These are phyloP conservation scores for Macrolepiota dolichaula DNA, from an alignment of 768 basidiomycete species.

Conservation along the genomic window DNA sequence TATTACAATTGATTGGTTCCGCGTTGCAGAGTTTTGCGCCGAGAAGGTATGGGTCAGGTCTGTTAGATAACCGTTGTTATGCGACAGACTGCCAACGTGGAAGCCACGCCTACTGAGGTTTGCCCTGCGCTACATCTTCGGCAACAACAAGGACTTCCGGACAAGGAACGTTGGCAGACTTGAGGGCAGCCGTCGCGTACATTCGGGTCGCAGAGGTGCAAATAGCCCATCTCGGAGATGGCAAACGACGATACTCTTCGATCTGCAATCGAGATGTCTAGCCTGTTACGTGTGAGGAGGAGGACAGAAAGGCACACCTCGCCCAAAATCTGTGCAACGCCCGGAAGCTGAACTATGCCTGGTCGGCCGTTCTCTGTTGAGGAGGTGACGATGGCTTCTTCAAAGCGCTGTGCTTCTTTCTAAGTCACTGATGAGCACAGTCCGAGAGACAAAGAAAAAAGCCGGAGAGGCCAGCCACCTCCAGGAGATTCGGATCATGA, in stretches of 20 bases:
- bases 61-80: neutral
- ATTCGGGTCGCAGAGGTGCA: conserved; percentile 80
- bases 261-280: conserved; percentile 26
- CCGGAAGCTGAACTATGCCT: conserved; percentile 73
- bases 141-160: conserved; percentile 77
- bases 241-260: conserved; percentile 29
- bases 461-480: conserved; percentile 38
- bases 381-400: conserved; percentile 68
- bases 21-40: conserved; percentile 74
- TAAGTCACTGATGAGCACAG: conserved; percentile 25
- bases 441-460: conserved; percentile 2
- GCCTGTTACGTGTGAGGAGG: conserved; percentile 1
- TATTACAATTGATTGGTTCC: conserved; percentile 57
- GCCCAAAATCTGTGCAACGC: conserved; percentile 56
- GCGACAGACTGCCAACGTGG: neutral
- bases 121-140: conserved; percentile 81
- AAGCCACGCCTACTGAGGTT: conserved; percentile 45
- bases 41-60: conserved; percentile 86
- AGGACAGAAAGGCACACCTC: conserved; percentile 35
- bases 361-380: conserved; percentile 49
- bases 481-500: conserved; percentile 60
- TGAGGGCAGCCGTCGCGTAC: conserved; percentile 74
- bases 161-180: conserved; percentile 58
- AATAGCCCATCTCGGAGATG: conserved; percentile 79
- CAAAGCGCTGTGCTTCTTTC: conserved; percentile 76